Base-by-base conservation (phyloP, 345 rosid species). In the Eucalyptus cloeziana region DNA sequence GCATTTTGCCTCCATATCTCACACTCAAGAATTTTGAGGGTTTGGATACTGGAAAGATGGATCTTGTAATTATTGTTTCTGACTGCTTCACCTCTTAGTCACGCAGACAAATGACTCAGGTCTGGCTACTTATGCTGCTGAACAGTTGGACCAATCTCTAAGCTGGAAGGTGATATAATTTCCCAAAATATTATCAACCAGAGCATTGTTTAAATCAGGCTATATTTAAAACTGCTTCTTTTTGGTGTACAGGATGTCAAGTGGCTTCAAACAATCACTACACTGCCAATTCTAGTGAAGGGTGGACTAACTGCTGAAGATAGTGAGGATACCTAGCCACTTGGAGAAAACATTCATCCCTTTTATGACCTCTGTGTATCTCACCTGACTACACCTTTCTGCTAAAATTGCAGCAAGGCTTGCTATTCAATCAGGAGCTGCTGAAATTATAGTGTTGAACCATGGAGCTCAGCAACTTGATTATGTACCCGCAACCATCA, bases 391-490 rank as follows among this genome's bases (percentile, higher is more conserved):
- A 40, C 30, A 25, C 83, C 47, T 76, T 44, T 88, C 13, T 87
- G 69, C 17, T 80, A 87, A 22, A 54, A 40, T 11, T 91, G 92
- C 96, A 97, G 99, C 99, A 85, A 94, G 92, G 92, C 69, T 96
- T 44, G 95, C 97, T 13, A 49, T 96, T 88, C 94, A 97, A 80
- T 86, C 71, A 51, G 99, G 99, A 90, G 99, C 95, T 89, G 96
- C 99, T 62, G 99, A 98, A 85, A 97, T 96, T 40, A 96, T 97
- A 44, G 99, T 97, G 44, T 97, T 98, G 87, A 97, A 96, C 87
- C 99, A 96, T 6, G 98, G 99, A 88, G 98, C 98, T 50, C 97
- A 97, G 86, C 99, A 97, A 88, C 99, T 97, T 30, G 99, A 97
- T 93, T 96, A 94, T 90, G 96, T 94, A 31, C 99, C 99, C 27